Base-by-base conservation (phyloP, 331 rosid species). In the Pyracantha coccinea region DNA sequence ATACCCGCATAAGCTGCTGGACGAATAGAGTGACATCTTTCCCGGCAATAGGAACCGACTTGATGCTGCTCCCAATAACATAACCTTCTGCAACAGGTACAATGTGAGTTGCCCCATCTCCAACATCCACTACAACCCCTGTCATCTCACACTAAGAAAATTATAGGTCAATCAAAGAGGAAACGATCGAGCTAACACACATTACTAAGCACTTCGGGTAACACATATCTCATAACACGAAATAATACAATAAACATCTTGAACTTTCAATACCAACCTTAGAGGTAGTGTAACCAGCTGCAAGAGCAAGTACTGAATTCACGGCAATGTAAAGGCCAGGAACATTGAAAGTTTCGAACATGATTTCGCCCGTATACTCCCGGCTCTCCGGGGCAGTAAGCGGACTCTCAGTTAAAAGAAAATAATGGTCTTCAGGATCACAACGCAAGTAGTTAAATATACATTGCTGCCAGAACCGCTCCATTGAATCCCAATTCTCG, bases 1-100 rank as follows among this genome's bases (percentile, higher is more conserved):
- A 70, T 78, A 94, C 99, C 90, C 92, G 89, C 99, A 95, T 92
- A 77, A 95, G 99, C 85, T 92, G 93, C 81, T 95, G 99, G 75
- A 95, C 86, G 71, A 95, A 95, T 66, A 89, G 96, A 47, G 99
- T 92, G 58, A 92, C 90, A 61, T 95, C 99, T 75, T 90, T 95
- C 81, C 99, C 99, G 4, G 98, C 82, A 71, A 95, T 86, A 60
- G 99, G 99, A 88, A 92, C 50, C 0, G 99, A 90, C 88, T 86
- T 95, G 73, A 95, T 95, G 87, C 99, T 95, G 80, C 98, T 89
- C 74, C 99, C 99, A 77, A 95, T 95, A 58, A 95, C 99, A 82
- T 92, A 95, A 75, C 98, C 99, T 80, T 95, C 99, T 19, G 99
- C 99, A 80, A 95, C 98, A 53, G 99, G 99, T 66, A 95, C 99